A percentile compares a stretch with the other conserved stretches of the same genome.
Conservation (phyloP, 495 filamentous ascomycete species). For the Neurospora sublineolata region DNA sequence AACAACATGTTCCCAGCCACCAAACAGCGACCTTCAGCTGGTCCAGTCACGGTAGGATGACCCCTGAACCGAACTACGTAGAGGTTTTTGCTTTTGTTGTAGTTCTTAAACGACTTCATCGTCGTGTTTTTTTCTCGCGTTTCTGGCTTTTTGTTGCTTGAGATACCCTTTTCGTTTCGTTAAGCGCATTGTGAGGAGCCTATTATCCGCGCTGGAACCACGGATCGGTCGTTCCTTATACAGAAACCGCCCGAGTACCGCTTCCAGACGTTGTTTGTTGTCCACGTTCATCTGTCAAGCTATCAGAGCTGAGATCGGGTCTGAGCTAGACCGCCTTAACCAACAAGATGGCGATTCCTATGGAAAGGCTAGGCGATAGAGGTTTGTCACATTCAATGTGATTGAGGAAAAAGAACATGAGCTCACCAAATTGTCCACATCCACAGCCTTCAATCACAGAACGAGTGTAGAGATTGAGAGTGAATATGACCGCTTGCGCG, state of each 20-base stretch:
- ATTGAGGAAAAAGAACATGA: neutral
- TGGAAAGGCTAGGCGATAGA: neutral
- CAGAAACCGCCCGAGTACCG: neutral
- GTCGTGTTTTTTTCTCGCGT: neutral
- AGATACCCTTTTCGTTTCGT: neutral
- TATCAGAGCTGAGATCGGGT: neutral
- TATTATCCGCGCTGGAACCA: neutral
- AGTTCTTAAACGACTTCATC: neutral
- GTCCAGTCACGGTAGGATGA: neutral
- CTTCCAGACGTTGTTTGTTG: neutral
- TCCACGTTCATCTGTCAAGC: neutral
- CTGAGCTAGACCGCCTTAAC: neutral
- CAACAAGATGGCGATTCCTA: neutral
- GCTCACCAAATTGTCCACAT: neutral
- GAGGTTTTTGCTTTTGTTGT: neutral
- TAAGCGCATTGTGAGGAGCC: neutral
- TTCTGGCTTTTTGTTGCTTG: neutral
- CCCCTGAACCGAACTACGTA: neutral
- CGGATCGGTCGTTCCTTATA: neutral
- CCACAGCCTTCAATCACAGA: constrained; percentile 70
- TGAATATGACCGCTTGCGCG: constrained; percentile 87
- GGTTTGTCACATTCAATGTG: neutral
- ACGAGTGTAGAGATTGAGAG: constrained; percentile 55
- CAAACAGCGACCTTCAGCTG: neutral
- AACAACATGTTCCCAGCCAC: neutral